phyloP scores from a whole-genome alignment of 23 red algal genomes.

The Gracilariopsis chorda region DNA sequence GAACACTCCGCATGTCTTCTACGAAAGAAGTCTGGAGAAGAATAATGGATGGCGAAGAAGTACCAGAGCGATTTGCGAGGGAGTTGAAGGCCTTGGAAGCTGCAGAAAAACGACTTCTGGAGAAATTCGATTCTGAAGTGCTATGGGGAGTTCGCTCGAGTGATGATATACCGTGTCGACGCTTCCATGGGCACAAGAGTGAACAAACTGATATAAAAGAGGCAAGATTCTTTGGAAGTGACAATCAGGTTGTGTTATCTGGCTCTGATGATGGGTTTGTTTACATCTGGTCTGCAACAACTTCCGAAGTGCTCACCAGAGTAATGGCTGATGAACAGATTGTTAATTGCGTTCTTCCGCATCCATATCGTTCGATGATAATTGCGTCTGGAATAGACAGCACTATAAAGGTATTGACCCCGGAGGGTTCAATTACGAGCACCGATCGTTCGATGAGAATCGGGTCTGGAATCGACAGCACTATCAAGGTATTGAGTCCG shows the following conservation, averaged over 20 bases:
- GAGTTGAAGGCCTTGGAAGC: conserved; percentile 11
- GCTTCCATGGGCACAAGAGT: conserved; percentile 35
- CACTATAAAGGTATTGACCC: conserved; percentile 43
- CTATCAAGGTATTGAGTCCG: conserved; percentile 42
- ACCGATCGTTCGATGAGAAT: conserved; percentile 24
- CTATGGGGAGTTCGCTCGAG: neutral
- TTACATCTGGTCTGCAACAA: conserved; percentile 48
- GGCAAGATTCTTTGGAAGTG: conserved; percentile 40
- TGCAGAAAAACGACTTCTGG: neutral
- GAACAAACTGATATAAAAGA: conserved; percentile 63
- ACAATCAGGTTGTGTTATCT: conserved; percentile 57
- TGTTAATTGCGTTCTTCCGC: conserved; percentile 61
- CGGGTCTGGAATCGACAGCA: conserved; percentile 39
- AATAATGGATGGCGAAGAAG: neutral
- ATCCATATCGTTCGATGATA: conserved; percentile 38
- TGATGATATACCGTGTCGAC: neutral
- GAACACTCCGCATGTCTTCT: neutral
- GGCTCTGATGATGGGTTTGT: conserved; percentile 56
- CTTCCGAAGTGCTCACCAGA: conserved; percentile 40
- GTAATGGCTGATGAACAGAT: conserved; percentile 47
- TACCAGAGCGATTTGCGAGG: neutral
- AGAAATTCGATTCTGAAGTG: neutral
- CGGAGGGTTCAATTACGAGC: neutral
- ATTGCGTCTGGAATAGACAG: conserved; percentile 42
- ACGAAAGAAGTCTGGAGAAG: neutral